Percentiles rank a stretch among this genome's conserved stretches.
These are phyloP conservation scores for Chloris gayana DNA, from an alignment of 176 grass and related monocot species.

Conservation along the genomic window DNA sequence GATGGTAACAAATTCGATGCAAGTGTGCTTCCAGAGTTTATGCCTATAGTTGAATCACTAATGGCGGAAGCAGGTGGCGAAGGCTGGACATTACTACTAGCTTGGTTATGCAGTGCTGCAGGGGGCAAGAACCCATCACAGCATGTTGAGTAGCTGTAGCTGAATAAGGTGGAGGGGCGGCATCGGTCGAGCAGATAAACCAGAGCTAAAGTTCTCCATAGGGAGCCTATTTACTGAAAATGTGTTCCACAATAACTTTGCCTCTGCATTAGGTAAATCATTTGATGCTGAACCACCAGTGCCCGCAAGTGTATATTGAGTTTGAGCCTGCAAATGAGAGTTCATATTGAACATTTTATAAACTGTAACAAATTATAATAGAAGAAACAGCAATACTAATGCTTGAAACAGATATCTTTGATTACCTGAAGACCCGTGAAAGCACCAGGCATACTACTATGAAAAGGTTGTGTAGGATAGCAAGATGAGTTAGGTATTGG, in stretches of 20 bases:
- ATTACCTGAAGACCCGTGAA: conserved; percentile 67
- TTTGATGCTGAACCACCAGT: conserved; percentile 58
- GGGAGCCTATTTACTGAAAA: conserved; percentile 58
- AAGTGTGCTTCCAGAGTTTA: conserved; percentile 48
- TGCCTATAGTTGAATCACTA: conserved; percentile 47
- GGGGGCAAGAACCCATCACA: conserved; percentile 46
- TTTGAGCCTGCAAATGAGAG: conserved; percentile 67
- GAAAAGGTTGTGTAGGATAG: conserved; percentile 74
- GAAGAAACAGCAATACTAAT: conserved; percentile 25
- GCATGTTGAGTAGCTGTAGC: conserved; percentile 55
- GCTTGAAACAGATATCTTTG: conserved; percentile 18
- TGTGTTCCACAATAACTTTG: conserved; percentile 76
- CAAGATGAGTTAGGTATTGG: conserved; percentile 63
- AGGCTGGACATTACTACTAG: conserved; percentile 39
- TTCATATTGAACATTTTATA: conserved; percentile 24
- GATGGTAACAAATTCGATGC: conserved; percentile 55
- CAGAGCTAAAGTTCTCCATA: conserved; percentile 56
- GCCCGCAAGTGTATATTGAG: conserved; percentile 58
- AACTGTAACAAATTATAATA: conserved; percentile 34
- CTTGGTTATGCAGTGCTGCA: conserved; percentile 55
- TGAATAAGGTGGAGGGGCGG: conserved; percentile 67
- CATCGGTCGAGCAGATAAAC: conserved; percentile 52
- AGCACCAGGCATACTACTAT: conserved; percentile 54
- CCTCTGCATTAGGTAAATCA: conserved; percentile 59
- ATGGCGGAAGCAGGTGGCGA: conserved; percentile 40